Base-by-base conservation (phyloP, 768 basidiomycete species). In the Exidia glandulosa region DNA sequence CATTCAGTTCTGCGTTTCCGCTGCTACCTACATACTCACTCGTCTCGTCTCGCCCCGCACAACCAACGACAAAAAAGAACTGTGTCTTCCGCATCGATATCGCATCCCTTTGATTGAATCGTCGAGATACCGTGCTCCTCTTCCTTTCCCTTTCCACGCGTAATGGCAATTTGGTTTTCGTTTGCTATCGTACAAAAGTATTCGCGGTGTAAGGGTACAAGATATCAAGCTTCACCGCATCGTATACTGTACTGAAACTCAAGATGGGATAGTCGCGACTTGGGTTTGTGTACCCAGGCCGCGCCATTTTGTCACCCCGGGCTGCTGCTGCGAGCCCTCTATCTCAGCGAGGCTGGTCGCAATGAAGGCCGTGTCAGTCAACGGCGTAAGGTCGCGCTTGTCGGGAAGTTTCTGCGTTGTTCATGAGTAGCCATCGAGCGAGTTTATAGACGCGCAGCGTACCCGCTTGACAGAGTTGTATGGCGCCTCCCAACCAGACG, bases 401-500 rank as follows among this genome's bases (percentile, higher is more conserved):
- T 74, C 80, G 0, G 87, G 88, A 0, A 90, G 76, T 67, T 77
- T 78, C 88, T 91, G 59, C 13, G 45, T 45, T 33, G 25, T 29
- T 27, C 25, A 31, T 16, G 27, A 25, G 9, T 37, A 7, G 9
- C 6, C 14, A 48, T 37, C 34, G 30, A 47, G 14, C 31, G 5
- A 14, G 31, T 52, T 31, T 13, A 16, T 32, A 2, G 12, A 19
- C 7, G 41, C 14, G 71, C n/a, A n/a, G n/a, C 83, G 29, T 73
- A 93, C 92, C 66, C 76, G 74, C 73, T 86, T 90, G 58, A 99
- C 82, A 12, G 78, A 78, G 41, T 87, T 85, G 66, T 96, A 97
- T 0, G 86, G 80, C 23, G 89, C 91, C 72, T 98, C 94, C 87
- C 94, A 91, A 3, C 95, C 96, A 59, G 82, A 85, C 23, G 80